Evolutionary conservation across 331 rosid species (phyloP), one percentile per base, ranked within the genome.

Genomic region (Erythrophleum ivorense): DNA sequence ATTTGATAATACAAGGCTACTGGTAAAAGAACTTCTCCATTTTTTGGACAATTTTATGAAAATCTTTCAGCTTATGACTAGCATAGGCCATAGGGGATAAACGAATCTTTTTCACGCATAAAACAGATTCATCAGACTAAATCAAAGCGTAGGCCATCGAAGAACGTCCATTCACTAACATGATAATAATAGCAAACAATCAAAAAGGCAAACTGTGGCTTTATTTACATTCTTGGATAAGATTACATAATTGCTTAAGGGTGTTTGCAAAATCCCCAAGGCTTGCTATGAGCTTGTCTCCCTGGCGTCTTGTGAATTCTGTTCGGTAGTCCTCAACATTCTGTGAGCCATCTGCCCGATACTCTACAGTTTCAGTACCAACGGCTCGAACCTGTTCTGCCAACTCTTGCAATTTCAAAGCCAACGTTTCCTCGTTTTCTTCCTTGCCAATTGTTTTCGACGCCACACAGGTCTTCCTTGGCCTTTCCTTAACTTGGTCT

Each of bases 221-320:
- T 80, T 62, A 90, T 71, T 88, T 83, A 82, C 87, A 83, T 76
- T 89, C 86, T 65, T 79, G 89, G 69, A 88, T 80, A 79, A 73
- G 80, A 79, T 71, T 85, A 50, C 66, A 82, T 71, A 89, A 86
- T 59, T 88, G 91, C 74, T 88, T 78, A 57, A 94, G 94, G 83
- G 91, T 80, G 80, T 75, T 77, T 9, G 85, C 90, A 79, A 92
- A 84, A 77, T 83, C 90, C 66, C 90, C 91, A 15, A 92, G 86
- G 79, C 92, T 86, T 73, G 84, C 84, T 71, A 94, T 92, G 74
- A 94, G 90, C 87, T 81, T 87, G 76, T 89, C 93, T 72, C 94
- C 98, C 85, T 91, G 94, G 77, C 81, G 38, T 63, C 96, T 88
- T 43, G 80, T 84, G 52, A 87, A 88, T 76, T 88, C 90, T 13